Evolutionary conservation across 306 rosid species (phyloP).

Genomic region (Argentina anserina): DNA sequence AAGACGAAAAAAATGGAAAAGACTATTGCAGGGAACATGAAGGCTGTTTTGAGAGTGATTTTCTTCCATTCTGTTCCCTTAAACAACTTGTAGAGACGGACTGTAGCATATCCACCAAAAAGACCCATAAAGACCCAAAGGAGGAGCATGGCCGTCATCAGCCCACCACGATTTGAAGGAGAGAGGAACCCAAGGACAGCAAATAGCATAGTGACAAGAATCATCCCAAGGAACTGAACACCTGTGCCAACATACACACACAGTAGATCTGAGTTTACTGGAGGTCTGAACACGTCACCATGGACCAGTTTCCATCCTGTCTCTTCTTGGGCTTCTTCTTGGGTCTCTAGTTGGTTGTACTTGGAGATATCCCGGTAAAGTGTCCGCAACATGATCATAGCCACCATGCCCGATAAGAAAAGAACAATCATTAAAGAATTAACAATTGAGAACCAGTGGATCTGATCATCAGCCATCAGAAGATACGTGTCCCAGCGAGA

Average conservation of each 20-base stretch:
- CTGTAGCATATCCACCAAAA: slow-evolving; percentile 66
- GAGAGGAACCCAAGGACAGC: slow-evolving; percentile 89
- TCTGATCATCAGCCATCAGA: slow-evolving; percentile 92
- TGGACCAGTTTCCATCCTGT: slow-evolving; percentile 91
- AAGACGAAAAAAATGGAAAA: slow-evolving; percentile 71
- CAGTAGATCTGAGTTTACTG: slow-evolving; percentile 63
- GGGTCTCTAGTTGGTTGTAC: slow-evolving; percentile 86
- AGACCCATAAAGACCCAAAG: slow-evolving; percentile 93
- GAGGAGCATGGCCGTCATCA: slow-evolving; percentile 88
- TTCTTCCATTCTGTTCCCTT: slow-evolving; percentile 83
- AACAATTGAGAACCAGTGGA: slow-evolving; percentile 94
- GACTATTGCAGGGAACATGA: slow-evolving; percentile 63
- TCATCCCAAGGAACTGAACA: slow-evolving; percentile 88
- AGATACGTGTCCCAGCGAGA: slow-evolving; percentile 97
- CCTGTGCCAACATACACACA: slow-evolving; percentile 92
- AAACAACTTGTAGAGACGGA: slow-evolving; percentile 63
- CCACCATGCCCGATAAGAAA: slow-evolving; percentile 92
- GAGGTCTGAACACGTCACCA: slow-evolving; percentile 84
- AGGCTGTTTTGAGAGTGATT: slow-evolving; percentile 66
- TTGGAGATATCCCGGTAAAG: slow-evolving; percentile 93
- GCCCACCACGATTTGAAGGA: slow-evolving; percentile 86
- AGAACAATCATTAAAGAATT: slow-evolving; percentile 88
- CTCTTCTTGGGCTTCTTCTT: slow-evolving; percentile 94
- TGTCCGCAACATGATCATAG: slow-evolving; percentile 96
- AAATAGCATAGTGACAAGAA: slow-evolving; percentile 78